Evolutionary conservation across 345 rosid genomes (phyloP), one percentile per base, ranked within the genome.

Genomic region (Bruguiera sexangula): DNA sequence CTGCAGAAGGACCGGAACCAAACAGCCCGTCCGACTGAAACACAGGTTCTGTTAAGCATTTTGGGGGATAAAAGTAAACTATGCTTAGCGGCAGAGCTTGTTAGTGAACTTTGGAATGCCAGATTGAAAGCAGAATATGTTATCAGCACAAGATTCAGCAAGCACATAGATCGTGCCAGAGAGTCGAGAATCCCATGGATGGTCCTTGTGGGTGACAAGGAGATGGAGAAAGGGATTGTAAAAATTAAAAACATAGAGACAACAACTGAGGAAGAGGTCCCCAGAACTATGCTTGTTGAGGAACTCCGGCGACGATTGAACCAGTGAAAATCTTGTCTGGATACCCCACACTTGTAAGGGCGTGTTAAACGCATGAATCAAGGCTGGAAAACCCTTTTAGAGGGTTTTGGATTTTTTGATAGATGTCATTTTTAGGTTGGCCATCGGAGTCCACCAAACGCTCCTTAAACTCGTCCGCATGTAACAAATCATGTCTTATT

Each of bases 21-120:
- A 95, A 76, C 74, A 52, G 78, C 78, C n/a, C 78, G 93, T 66
- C 81, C 93, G 29, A 83, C 89, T 3, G 96, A 88, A 83, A 94
- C 96, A 2, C 88, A 94, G 58, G 92, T 88, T 4, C 82, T 88
- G 74, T 85, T 94, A 63, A 78, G 83, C 69, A 76, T 89, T 73
- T 73, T 74, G 19, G 95, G 92, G 20, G 86, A 87, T 46, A 63
- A 56, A 67, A 68, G 75, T 34, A 82, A 85, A 51, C 75, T 89
- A 8, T 68, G 82, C 0, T 61, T 69, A 75, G 86, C 89, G 30
- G 88, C 96, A 0, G 93, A 88, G 73, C 78, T 91, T 74, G 96
- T 73, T 8, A 87, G 82, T 3, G 81, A 82, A 82, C 74, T 91
- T 26, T 86, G 97, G 97, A 66, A 81, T 7, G 86, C 87, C 9